Conservation (phyloP, 768 basidiomycete genomes). For the Albatrellus ellisii region DNA sequence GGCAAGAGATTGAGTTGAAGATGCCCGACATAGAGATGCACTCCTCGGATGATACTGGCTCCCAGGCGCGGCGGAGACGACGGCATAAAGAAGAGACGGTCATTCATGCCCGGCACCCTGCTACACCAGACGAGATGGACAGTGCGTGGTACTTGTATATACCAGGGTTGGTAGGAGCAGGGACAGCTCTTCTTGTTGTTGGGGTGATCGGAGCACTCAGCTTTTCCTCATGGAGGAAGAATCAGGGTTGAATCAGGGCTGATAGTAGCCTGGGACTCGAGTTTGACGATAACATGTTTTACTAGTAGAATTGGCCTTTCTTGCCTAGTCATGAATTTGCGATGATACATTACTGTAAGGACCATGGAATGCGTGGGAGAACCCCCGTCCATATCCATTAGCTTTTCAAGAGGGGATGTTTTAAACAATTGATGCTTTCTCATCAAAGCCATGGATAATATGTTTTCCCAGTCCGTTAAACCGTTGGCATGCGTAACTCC, state of each 20-base stretch:
- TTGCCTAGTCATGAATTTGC: no score
- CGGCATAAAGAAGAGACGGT: constrained; percentile 9
- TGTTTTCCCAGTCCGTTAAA: no score
- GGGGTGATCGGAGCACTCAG: constrained; percentile 70
- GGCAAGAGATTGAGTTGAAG: constrained; percentile 31
- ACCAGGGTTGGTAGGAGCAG: constrained; percentile 69
- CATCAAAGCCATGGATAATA: no score
- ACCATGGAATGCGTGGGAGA: no score
- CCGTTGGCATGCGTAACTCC: no score
- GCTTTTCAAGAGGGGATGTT: no score
- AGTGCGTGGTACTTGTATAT: constrained; percentile 71
- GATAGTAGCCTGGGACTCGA: neutral
- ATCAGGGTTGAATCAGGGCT: constrained; percentile 14
- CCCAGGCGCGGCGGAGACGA: constrained; percentile 14
- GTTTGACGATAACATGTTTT: neutral
- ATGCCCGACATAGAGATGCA: constrained; percentile 54
- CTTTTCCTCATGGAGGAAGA: constrained; percentile 38
- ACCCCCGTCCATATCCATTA: no score
- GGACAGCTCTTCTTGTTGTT: constrained; percentile 70
- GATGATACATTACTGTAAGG: no score
- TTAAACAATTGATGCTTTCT: no score
- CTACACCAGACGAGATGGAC: constrained; percentile 47
- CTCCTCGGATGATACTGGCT: constrained; percentile 14
- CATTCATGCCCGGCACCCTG: constrained; percentile 23
- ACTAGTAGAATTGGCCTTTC: neutral